phyloP scores from a whole-genome alignment of 768 basidiomycete genomes.

The Neoboletus magnificus region DNA sequence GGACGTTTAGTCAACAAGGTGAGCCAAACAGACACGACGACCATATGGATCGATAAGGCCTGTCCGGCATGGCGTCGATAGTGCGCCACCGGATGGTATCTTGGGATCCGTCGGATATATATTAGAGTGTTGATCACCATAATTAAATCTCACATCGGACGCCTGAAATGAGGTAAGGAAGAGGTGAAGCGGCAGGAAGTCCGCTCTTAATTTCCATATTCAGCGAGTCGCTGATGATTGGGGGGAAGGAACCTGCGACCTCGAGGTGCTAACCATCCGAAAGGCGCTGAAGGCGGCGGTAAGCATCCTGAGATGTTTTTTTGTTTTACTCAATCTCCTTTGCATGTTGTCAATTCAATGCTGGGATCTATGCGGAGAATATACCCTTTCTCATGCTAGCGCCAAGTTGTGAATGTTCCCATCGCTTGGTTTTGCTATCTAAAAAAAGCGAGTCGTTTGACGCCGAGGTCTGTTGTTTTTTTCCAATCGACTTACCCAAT shows the following conservation, averaged over 20 bases:
- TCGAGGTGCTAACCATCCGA: background rate
- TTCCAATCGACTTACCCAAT: background rate
- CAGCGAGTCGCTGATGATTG: background rate
- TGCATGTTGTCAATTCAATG: background rate
- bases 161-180: constrained; percentile 6
- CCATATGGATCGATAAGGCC: constrained; percentile 8
- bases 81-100: background rate
- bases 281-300: background rate
- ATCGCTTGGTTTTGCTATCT: background rate
- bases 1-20: background rate
- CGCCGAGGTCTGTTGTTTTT: background rate
- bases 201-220: background rate
- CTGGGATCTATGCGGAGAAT: background rate
- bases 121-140: constrained; percentile 6
- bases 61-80: constrained; percentile 2
- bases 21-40: background rate
- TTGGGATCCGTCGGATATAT: background rate
- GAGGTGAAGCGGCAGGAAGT: background rate
- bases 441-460: background rate
- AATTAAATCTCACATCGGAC: background rate
- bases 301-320: background rate
- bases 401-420: constrained; percentile 5
- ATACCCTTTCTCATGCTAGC: constrained; percentile 8
- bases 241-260: background rate
- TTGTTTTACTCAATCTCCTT: constrained; percentile 3